Percentiles rank a stretch among this genome's conserved stretches.
These are phyloP conservation scores for Blastobotrys illinoisensis DNA, from an alignment of 1,139 yeast genomes.

Conservation along the genomic window DNA sequence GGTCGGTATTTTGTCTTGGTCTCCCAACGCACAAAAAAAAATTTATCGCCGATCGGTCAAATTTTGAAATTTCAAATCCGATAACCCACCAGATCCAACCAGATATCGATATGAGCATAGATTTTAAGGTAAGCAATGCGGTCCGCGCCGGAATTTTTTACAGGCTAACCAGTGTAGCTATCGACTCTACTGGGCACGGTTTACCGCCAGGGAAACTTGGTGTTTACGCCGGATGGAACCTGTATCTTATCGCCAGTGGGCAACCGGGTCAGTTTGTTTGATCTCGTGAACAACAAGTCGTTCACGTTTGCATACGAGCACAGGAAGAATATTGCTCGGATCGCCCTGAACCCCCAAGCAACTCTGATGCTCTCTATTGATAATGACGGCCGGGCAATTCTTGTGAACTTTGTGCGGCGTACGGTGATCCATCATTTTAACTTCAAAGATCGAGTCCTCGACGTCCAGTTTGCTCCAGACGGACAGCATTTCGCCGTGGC, in stretches of 20 bases:
- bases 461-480: constrained; percentile 80
- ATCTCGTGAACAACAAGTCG: constrained; percentile 74
- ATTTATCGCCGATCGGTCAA: constrained; percentile 2
- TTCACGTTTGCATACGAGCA: constrained; percentile 92
- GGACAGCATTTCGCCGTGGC: constrained; percentile 87
- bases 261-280: constrained; percentile 85
- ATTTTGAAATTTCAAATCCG: constrained; percentile 3
- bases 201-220: constrained; percentile 81
- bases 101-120: constrained; percentile 24
- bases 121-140: constrained; percentile 23
- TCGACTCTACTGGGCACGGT: constrained; percentile 92
- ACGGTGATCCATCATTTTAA: constrained; percentile 94
- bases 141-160: neutral
- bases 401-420: constrained; percentile 77
- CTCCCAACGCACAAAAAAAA: constrained; percentile 3
- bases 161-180: constrained; percentile 38
- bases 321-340: constrained; percentile 69
- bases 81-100: neutral
- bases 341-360: constrained; percentile 79
- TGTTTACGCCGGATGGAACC: constrained; percentile 85
- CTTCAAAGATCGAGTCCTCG: constrained; percentile 72
- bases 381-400: constrained; percentile 81
- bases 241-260: constrained; percentile 88
- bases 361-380: constrained; percentile 83
- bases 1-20: neutral